phyloP scores from a whole-genome alignment of 2,329 filamentous ascomycete species.

The Pseudocercospora crystallina region DNA sequence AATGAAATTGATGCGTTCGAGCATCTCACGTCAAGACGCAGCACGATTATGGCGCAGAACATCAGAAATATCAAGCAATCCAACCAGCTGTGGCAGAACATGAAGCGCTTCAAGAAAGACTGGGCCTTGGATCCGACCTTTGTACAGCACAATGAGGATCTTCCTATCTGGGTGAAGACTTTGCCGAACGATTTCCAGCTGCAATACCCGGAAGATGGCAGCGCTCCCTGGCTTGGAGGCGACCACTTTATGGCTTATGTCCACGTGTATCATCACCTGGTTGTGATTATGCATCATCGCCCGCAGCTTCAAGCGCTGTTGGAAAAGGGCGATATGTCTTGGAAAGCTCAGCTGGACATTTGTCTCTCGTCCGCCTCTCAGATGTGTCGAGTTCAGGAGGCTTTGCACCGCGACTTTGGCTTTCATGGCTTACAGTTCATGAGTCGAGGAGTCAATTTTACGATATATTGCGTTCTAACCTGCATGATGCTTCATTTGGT shows the following conservation, averaged over 20 bases:
- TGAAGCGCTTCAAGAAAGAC: conserved; percentile 74
- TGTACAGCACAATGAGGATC: conserved; percentile 72
- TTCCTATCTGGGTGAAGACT: conserved; percentile 72
- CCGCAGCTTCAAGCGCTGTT: conserved; percentile 76
- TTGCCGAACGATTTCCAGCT: conserved; percentile 77
- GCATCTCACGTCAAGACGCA: conserved; percentile 76
- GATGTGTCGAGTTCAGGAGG: conserved; percentile 84
- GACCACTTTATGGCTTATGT: conserved; percentile 87
- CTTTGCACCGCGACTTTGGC: conserved; percentile 72
- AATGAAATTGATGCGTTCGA: conserved; percentile 73
- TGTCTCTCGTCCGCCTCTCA: conserved; percentile 83
- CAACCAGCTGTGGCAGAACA: conserved; percentile 69
- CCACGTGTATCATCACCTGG: conserved; percentile 84
- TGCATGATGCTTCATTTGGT: conserved; percentile 93
- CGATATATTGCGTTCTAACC: conserved; percentile 86
- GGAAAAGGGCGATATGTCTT: conserved; percentile 73
- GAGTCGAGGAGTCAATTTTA: conserved; percentile 92
- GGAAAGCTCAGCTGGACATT: conserved; percentile 84
- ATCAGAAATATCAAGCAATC: conserved; percentile 77
- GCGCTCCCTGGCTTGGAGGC: conserved; percentile 72
- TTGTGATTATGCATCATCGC: conserved; percentile 80
- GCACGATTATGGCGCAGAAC: conserved; percentile 74
- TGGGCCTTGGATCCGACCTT: conserved; percentile 88
- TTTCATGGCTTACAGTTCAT: conserved; percentile 82
- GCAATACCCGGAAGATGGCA: conserved; percentile 73